Base-by-base conservation (phyloP, 2,329 filamentous ascomycete species). In the Bipolaris zeicola region DNA sequence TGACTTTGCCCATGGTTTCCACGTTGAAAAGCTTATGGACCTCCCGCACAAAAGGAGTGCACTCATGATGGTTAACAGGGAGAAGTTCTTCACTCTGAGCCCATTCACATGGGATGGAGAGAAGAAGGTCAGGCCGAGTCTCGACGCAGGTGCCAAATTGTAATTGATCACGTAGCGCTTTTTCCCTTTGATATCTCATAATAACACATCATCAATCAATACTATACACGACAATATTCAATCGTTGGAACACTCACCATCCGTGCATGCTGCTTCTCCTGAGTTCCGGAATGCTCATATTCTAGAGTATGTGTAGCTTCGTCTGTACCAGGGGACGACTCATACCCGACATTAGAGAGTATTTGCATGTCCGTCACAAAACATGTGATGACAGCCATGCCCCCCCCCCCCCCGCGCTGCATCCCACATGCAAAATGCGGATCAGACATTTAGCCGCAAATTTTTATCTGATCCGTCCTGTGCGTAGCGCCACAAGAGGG, bases 1-100 rank as follows among this genome's bases (percentile, higher is more conserved):
- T 73, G 89, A 93, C 65, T 83, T 90, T 51, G 85, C 88, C 48
- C 87, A 91, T 66, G 89, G 89, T 1, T 88, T 92, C 66, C 85
- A 86, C 6, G 79, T 92, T 36, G 86, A 89, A 65, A 89, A 89
- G 75, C 85, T 90, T 58, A 84, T 91, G 60, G 89, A 91, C 64
- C 75, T 91, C 60, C 87, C 87, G 4, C 85, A 90, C 65, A 91
- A 91, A 79, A 82, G 89, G 26, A 88, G 87, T 54, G 87, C 86
- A 1, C 82, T 90, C 58, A 83, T 89, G 70, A 80, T 82, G 57
- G 88, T 87, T 66, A 84, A 84, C 48, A 79, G 88, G 6, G 86
- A 88, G 71, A 81, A 87, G 54, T 91, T 89, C 79, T 90, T 90
- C 76, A 87, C 89, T 70, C 74, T 89, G 8, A 85, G 85, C 61